Evolutionary conservation across 495 filamentous ascomycete genomes (phyloP), one percentile per base, ranked within the genome.

Genomic region (Penicilliopsis zonata): DNA sequence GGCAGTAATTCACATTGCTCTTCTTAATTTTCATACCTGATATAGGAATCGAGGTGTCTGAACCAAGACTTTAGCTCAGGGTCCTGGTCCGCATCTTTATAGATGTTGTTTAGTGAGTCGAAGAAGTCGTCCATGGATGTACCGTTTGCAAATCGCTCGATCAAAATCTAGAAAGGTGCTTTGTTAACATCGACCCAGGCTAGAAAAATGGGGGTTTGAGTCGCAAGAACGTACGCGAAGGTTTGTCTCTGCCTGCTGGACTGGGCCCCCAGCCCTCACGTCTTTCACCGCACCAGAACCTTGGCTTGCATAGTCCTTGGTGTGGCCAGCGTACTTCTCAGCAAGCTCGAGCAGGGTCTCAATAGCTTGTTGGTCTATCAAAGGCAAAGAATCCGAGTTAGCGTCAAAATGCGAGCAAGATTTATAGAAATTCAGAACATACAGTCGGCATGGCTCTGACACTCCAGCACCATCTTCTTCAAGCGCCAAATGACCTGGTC

Each of bases 381-480:
- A 23, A 5, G 8, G 8, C 17, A 46, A 27, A 41, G 40, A 13
- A 17, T 37, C n/a, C 2, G 10, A 9, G 13, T 30, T 9, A 9
- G 4, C 18, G 10, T 31, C 15, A n/a, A n/a, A n/a, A n/a, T n/a
- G n/a, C n/a, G n/a, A n/a, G n/a, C n/a, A n/a, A n/a, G n/a, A n/a
- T n/a, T n/a, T 14, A 18, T 18, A 2, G 8, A n/a, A n/a, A n/a
- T n/a, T n/a, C n/a, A n/a, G n/a, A 17, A 54, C 74, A 53, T 52
- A 79, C 75, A 98, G 40, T 96, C 90, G 31, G 77, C 73, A 49
- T 94, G 90, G 23, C 85, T 78, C 53, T 98, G 90, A 35, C 93
- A 80, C 65, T 98, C 90, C 34, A 94, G 69, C 16, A 98, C 60
- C 83, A 98, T 93, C 72, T 95, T 96, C 75, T 95, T 96, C 36